Evolutionary conservation across 2,329 filamentous ascomycete species (phyloP).

Genomic region (Scopulariopsis brevicaulis): DNA sequence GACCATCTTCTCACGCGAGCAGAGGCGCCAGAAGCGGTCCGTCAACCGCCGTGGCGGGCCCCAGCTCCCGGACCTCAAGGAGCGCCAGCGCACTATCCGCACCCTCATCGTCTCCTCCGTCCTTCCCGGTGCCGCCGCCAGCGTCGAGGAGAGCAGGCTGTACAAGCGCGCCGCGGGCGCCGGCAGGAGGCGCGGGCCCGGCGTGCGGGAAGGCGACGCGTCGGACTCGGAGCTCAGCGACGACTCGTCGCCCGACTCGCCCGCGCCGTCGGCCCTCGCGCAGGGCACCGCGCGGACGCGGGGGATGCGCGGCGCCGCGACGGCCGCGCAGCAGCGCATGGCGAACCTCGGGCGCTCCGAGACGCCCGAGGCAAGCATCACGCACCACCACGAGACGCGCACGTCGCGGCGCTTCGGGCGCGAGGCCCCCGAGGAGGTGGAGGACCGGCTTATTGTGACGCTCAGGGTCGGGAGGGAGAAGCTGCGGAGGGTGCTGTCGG

Average conservation of each 20-base stretch:
- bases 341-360: slow-evolving; percentile 72
- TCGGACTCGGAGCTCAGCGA: slow-evolving; percentile 91
- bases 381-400: slow-evolving; percentile 61
- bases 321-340: slow-evolving; percentile 79
- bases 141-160: slow-evolving; percentile 73
- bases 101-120: slow-evolving; percentile 89
- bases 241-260: slow-evolving; percentile 78
- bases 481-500: slow-evolving; percentile 53
- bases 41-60: slow-evolving; percentile 90
- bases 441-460: slow-evolving; percentile 64
- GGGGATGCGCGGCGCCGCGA: slow-evolving; percentile 80
- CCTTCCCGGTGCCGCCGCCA: slow-evolving; percentile 72
- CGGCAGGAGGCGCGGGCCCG: slow-evolving; percentile 24
- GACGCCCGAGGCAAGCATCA: slow-evolving; percentile 65
- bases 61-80: slow-evolving; percentile 88
- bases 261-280: slow-evolving; percentile 54
- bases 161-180: slow-evolving; percentile 65
- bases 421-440: slow-evolving; percentile 69
- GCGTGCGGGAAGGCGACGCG: slow-evolving; percentile 52
- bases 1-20: slow-evolving; percentile 84
- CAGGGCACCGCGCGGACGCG: slow-evolving; percentile 74
- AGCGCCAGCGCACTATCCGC: slow-evolving; percentile 83
- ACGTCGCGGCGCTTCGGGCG: slow-evolving; percentile 49
- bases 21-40: slow-evolving; percentile 87
- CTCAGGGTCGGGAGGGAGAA: slow-evolving; percentile 64